Conservation (phyloP, 306 rosid genomes). For the Luffa acutangula region DNA sequence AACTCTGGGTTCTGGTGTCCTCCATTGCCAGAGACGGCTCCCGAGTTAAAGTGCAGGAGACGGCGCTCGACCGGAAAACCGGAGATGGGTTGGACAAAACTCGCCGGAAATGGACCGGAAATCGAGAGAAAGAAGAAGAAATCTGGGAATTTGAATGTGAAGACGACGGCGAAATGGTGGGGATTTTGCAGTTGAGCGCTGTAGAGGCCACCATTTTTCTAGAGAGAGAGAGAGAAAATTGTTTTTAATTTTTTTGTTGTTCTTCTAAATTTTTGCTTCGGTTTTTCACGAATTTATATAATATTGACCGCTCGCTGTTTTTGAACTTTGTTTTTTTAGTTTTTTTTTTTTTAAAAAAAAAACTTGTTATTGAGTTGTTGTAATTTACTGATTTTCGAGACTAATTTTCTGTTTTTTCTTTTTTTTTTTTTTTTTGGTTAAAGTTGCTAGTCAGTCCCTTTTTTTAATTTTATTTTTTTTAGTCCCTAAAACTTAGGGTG, state of each 20-base stretch:
- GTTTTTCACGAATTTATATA: neutral
- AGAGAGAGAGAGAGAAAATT: neutral
- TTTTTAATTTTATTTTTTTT: neutral
- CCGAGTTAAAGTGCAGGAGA: conserved; percentile 40
- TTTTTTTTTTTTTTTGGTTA: neutral
- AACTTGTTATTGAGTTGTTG: neutral
- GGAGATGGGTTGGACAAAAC: conserved; percentile 21
- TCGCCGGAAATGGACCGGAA: conserved; percentile 22
- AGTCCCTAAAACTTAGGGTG: neutral
- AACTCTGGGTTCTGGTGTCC: neutral
- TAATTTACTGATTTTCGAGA: neutral
- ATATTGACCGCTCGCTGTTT: neutral
- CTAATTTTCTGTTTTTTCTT: too few relatives aligned
- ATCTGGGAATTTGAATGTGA: conserved; percentile 16
- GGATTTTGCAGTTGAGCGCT: conserved; percentile 19
- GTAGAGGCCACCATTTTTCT: conserved; percentile 16
- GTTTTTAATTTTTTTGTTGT: neutral
- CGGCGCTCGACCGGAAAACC: conserved; percentile 4
- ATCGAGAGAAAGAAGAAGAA: conserved; percentile 14
- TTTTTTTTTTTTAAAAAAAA: neutral
- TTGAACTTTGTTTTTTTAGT: neutral
- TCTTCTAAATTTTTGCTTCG: neutral
- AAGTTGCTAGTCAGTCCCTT: neutral
- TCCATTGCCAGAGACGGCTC: conserved; percentile 33
- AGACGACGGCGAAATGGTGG: neutral